A percentile compares a stretch with the other conserved stretches of the same genome.
Conservation (phyloP, 2,329 filamentous ascomycete genomes). For the Aureobasidium sp. region DNA sequence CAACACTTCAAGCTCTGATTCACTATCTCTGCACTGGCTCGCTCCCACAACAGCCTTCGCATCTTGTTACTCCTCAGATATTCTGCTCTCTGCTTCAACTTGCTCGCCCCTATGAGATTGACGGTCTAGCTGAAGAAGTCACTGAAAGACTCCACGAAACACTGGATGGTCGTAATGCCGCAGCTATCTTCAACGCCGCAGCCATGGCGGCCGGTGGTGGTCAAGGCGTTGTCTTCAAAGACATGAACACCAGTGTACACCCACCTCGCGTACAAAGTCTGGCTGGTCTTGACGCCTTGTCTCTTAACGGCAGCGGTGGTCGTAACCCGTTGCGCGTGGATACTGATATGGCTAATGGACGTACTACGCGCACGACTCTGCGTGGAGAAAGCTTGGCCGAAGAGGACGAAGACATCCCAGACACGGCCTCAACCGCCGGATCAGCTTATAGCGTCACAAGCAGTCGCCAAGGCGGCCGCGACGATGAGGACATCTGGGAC, state of each 20-base stretch:
- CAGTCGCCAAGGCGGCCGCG: slow-evolving; percentile 32
- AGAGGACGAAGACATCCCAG: slow-evolving; percentile 26
- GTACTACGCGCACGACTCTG: slow-evolving; percentile 28
- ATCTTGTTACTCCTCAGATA: slow-evolving; percentile 86
- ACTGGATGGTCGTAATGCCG: slow-evolving; percentile 87
- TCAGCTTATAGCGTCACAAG: slow-evolving; percentile 21
- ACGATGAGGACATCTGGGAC: slow-evolving; percentile 62
- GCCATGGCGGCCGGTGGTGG: slow-evolving; percentile 97
- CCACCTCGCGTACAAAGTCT: slow-evolving; percentile 41
- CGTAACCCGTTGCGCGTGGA: slow-evolving; percentile 38
- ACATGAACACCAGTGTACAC: slow-evolving; percentile 27
- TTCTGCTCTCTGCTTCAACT: slow-evolving; percentile 92
- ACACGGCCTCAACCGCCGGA: slow-evolving; percentile 27
- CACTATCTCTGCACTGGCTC: slow-evolving; percentile 92
- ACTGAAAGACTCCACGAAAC: slow-evolving; percentile 84
- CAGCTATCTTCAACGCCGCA: slow-evolving; percentile 94
- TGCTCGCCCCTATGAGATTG: slow-evolving; percentile 83
- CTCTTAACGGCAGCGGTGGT: slow-evolving; percentile 23
- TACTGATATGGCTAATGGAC: slow-evolving; percentile 37
- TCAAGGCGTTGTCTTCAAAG: slow-evolving; percentile 63
- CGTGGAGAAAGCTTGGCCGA: slow-evolving; percentile 24
- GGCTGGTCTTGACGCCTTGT: slow-evolving; percentile 17
- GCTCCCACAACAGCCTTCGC: slow-evolving; percentile 65
- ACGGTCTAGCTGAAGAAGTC: slow-evolving; percentile 84
- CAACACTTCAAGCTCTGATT: slow-evolving; percentile 82